Base-by-base conservation (phyloP, 768 basidiomycete species). In the Lactarius deliciosus region DNA sequence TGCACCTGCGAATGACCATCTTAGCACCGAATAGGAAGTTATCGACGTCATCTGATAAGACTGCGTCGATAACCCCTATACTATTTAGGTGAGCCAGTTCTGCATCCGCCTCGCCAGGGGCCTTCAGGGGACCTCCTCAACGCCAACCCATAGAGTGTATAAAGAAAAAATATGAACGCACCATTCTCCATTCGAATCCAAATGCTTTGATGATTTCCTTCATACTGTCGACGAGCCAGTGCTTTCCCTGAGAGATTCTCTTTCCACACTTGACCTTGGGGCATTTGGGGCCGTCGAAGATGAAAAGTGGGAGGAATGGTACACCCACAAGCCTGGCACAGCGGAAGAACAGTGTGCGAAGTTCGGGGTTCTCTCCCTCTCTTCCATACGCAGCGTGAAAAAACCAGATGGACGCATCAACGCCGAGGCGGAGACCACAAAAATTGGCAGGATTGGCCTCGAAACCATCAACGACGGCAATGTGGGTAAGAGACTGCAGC, bases 61-160 rank as follows among this genome's bases (percentile, higher is more conserved):
- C 85, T 0, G 88, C 92, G 73, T 98, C 96, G 63, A 98, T 90
- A 61, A 90, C 76, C 2, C 93, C 93, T 54, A 88, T 84, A 5
- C 83, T 80, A 72, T 94, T 95, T 61, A 97, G 80, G 68, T 91
- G 88, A 0, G 95, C 95, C 3, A 97, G 81, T 73, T 96, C 95
- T 0, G 95, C 95, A 75, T 98, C 96, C 0, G 96, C 96, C 77
- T 97, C 96, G 16, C 93, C 94, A 8, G 95, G 95, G 18, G 94
- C 95, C 88, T 88, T 75, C 73, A 45, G 67, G 75, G 69, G 20
- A 6, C 32, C 34, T 34, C 34, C 34, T 34, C 7, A 30, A 73
- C 70, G 22, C 11, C 3, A 4, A 11, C 43, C 7, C 3, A 4
- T n/a, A 15, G 25, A 36, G 10, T n/a, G n/a, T n/a, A n/a, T n/a